phyloP scores from a whole-genome alignment of 177 flowering plant species.

The Telopea speciosissima region DNA sequence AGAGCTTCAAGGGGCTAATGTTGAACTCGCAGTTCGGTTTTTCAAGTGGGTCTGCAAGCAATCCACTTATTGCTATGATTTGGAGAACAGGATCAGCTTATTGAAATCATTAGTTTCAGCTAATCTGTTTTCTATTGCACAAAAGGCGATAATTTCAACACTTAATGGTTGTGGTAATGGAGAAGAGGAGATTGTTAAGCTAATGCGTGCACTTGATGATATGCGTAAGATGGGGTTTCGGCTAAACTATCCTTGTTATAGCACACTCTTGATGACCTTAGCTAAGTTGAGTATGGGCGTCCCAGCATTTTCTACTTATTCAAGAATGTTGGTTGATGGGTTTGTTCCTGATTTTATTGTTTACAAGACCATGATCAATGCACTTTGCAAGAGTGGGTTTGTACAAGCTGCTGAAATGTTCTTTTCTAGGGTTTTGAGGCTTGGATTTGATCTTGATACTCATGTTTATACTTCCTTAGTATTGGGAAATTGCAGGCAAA shows the following conservation, averaged over 20 bases:
- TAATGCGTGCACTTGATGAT: constrained; percentile 18
- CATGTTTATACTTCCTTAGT: constrained; percentile 30
- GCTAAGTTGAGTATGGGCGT: constrained; percentile 27
- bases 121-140: constrained; percentile 17
- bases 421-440: constrained; percentile 18
- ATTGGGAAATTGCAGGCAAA: constrained; percentile 21
- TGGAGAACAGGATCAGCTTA: constrained; percentile 17
- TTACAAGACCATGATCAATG: constrained; percentile 26
- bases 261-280: constrained; percentile 29
- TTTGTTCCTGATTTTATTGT: constrained; percentile 23
- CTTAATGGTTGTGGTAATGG: constrained; percentile 17
- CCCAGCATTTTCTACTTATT: constrained; percentile 17
- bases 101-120: constrained; percentile 17
- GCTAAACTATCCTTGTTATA: constrained; percentile 30
- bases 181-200: constrained; percentile 18
- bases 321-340: constrained; percentile 27
- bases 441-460: constrained; percentile 26
- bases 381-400: constrained; percentile 26
- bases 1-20: constrained; percentile 11
- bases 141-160: constrained; percentile 18
- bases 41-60: constrained; percentile 28
- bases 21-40: constrained; percentile 16
- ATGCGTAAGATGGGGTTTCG: constrained; percentile 18
- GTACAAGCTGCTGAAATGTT: constrained; percentile 26
- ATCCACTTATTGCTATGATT: constrained; percentile 28